Percentiles rank a stretch among this genome's conserved stretches.
Conservation (phyloP, 495 filamentous ascomycete species). For the Amphirosellinia nigrospora region DNA sequence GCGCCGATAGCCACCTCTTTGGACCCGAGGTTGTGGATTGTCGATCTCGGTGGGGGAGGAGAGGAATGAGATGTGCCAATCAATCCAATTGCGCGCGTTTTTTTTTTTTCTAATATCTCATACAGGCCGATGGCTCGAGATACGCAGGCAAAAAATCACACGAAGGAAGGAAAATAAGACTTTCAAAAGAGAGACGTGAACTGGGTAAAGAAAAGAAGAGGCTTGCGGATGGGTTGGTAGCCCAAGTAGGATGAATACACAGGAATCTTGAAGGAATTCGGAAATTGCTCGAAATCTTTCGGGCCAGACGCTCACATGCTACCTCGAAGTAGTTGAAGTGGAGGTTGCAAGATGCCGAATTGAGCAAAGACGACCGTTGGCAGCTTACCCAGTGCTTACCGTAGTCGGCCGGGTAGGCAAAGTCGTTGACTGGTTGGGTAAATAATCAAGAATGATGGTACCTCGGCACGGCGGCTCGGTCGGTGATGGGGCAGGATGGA, state of each 20-base stretch:
- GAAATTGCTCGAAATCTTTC: constrained; percentile 8
- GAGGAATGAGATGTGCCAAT: neutral
- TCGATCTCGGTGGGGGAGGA: constrained; percentile 19
- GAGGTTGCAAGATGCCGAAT: neutral
- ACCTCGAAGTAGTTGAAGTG: neutral
- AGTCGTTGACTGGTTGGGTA: constrained; percentile 14
- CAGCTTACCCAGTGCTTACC: constrained; percentile 2
- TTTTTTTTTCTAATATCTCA: neutral
- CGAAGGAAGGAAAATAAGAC: neutral
- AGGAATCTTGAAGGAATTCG: neutral
- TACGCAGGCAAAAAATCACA: neutral
- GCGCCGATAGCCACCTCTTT: neutral
- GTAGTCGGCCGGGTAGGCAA: constrained; percentile 1
- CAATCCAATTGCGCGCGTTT: neutral
- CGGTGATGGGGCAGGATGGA: neutral
- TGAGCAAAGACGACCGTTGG: neutral
- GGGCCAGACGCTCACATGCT: neutral
- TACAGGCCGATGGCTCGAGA: neutral
- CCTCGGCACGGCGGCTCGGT: constrained; percentile 17
- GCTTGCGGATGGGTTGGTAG: neutral
- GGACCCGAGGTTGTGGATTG: constrained; percentile 3
- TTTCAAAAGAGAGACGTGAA: constrained; percentile 1
- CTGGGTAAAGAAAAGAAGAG: neutral
- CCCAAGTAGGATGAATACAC: neutral
- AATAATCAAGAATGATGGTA: constrained; percentile 12